phyloP scores from a whole-genome alignment of 202 grass and related monocot genomes.

The Setaria italica region DNA sequence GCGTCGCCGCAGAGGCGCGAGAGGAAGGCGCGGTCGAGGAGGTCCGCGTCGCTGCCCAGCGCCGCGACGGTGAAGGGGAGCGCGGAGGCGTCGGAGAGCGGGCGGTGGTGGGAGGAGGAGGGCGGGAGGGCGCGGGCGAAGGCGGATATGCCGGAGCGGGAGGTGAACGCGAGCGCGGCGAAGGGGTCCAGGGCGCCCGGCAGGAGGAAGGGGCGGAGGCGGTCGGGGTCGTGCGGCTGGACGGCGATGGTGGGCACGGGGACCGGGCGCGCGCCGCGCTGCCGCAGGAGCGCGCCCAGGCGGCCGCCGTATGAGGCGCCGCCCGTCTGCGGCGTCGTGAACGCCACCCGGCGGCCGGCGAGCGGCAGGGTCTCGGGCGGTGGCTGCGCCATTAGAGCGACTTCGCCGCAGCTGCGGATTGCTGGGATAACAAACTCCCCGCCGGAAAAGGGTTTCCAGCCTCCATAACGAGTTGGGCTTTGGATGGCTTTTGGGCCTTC shows the following conservation, averaged over 20 bases:
- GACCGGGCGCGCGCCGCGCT: constrained; percentile 63
- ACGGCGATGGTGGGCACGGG: constrained; percentile 71
- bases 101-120: background rate
- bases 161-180: constrained; percentile 81
- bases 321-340: constrained; percentile 69
- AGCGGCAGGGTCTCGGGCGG: constrained; percentile 49
- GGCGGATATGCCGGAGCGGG: constrained; percentile 76
- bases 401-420: no score
- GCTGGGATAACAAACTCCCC: no score
- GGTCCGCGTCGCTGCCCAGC: constrained; percentile 74
- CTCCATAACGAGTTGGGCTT: no score
- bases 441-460: no score
- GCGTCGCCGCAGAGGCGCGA: constrained; percentile 45
- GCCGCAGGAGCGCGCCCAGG: constrained; percentile 57
- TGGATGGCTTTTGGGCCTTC: no score
- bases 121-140: constrained; percentile 62
- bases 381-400: constrained; percentile 40
- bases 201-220: constrained; percentile 61
- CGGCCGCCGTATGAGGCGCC: constrained; percentile 56
- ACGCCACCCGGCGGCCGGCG: constrained; percentile 69
- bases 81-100: constrained; percentile 41
- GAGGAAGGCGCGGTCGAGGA: constrained; percentile 63
- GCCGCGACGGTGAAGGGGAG: constrained; percentile 66
- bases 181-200: constrained; percentile 66
- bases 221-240: constrained; percentile 54